These are phyloP conservation scores for Pichia sp. DNA, from an alignment of 1,139 yeast genomes.

Conservation along the genomic window DNA sequence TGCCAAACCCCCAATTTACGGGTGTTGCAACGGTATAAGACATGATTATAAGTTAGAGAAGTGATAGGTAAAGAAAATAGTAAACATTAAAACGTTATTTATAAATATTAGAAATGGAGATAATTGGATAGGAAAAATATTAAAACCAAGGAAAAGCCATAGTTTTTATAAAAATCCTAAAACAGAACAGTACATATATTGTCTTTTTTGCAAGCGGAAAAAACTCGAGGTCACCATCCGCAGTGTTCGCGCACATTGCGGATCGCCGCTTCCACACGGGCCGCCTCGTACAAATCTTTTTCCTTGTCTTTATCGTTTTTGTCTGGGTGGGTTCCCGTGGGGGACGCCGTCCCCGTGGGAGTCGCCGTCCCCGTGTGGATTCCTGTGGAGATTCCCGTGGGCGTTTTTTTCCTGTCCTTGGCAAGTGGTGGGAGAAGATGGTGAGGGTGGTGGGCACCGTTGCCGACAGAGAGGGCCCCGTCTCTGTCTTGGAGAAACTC, in stretches of 20 bases:
- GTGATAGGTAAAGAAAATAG: background rate
- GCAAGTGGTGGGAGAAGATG: background rate
- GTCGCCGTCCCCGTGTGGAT: too few relatives aligned
- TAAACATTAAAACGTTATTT: background rate
- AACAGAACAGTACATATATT: too few relatives aligned
- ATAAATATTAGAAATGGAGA: background rate
- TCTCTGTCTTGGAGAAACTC: conserved; percentile 6
- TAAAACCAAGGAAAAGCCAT: background rate
- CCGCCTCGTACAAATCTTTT: background rate
- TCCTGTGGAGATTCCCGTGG: background rate
- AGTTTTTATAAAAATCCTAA: too few relatives aligned
- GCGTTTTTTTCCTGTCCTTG: background rate
- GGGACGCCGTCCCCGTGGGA: too few relatives aligned
- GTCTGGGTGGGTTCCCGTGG: too few relatives aligned
- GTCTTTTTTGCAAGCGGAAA: background rate
- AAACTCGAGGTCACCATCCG: conserved; percentile 5
- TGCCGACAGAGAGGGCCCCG: conserved; percentile 5
- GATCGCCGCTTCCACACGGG: conserved; percentile 9
- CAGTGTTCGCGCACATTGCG: conserved; percentile 12
- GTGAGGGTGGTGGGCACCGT: background rate
- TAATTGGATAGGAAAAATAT: background rate
- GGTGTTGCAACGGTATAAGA: conserved; percentile 6
- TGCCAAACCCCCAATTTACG: background rate
- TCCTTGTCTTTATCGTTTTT: background rate
- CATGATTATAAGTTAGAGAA: background rate